Percentiles rank a stretch among this genome's conserved stretches.
Evolutionary conservation across 768 basidiomycete species (phyloP).

Genomic region (Russula lepida): DNA sequence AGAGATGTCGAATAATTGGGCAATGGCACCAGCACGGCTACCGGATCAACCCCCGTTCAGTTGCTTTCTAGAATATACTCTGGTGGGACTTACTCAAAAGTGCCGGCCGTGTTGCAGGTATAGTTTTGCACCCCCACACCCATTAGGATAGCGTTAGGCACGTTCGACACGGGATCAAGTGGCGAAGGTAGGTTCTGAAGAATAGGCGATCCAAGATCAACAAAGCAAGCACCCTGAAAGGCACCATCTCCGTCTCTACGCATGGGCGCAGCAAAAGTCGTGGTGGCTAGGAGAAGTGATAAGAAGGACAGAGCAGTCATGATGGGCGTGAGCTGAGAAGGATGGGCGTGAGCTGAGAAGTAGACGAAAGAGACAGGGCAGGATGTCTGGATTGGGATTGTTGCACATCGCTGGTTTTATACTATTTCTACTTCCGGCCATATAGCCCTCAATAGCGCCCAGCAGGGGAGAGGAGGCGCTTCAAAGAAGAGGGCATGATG

Average conservation of each 20-base stretch:
- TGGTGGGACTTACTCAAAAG: slow-evolving; percentile 1
- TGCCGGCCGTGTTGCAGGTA: not conserved
- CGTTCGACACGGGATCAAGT: not conserved
- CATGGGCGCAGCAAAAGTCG: not conserved
- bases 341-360: too few species aligned
- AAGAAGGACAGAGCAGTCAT: not conserved
- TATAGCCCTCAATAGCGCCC: too few species aligned
- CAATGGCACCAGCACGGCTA: slow-evolving; percentile 14
- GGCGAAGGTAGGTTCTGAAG: not conserved
- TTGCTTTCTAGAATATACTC: not conserved
- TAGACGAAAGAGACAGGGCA: too few species aligned
- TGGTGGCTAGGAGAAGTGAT: not conserved
- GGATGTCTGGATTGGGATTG: not conserved
- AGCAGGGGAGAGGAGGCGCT: too few species aligned
- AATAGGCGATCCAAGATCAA: not conserved
- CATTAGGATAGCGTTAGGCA: not conserved
- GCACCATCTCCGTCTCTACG: too few species aligned
- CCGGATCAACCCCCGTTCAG: not conserved
- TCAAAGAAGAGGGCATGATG: too few species aligned
- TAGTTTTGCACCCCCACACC: slow-evolving; percentile 6
- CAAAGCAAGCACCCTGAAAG: not conserved
- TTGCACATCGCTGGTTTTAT: not conserved
- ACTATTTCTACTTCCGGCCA: not conserved
- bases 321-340: not conserved
- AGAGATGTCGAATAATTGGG: slow-evolving; percentile 13